Evolutionary conservation across 306 rosid genomes (phyloP).

Genomic region (Hippophae tibetana): DNA sequence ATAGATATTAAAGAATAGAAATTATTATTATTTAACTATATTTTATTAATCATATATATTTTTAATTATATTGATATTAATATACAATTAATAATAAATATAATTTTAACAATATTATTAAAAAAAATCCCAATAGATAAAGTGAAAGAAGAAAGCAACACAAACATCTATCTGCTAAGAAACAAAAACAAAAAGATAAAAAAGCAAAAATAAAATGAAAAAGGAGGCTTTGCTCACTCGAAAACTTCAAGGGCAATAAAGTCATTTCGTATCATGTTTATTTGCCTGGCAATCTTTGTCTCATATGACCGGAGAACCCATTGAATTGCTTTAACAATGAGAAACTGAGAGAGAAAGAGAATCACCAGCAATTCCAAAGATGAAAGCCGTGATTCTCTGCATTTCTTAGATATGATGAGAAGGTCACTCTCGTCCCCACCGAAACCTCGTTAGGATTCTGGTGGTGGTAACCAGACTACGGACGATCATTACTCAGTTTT

Average conservation of each 20-base stretch:
- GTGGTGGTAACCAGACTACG: background rate
- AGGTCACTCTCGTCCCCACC: slow-evolving; percentile 11
- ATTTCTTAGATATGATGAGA: slow-evolving; percentile 15
- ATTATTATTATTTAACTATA: too few relatives aligned
- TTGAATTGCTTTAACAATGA: slow-evolving; percentile 17
- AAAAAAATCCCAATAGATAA: too few relatives aligned
- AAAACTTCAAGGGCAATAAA: slow-evolving; percentile 8
- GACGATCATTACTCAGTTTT: slow-evolving; percentile 1
- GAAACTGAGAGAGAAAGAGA: slow-evolving; percentile 7
- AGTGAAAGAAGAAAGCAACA: too few relatives aligned
- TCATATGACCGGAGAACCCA: background rate
- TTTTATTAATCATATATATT: too few relatives aligned
- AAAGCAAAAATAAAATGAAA: background rate
- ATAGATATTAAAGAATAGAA: too few relatives aligned
- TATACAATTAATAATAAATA: too few relatives aligned
- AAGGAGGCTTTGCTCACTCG: background rate
- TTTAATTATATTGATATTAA: too few relatives aligned
- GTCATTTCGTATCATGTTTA: slow-evolving; percentile 11
- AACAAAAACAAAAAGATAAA: background rate
- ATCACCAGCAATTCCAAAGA: slow-evolving; percentile 19
- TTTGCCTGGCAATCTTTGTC: slow-evolving; percentile 27
- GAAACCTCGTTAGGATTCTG: background rate
- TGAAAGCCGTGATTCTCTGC: slow-evolving; percentile 20
- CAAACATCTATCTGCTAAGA: too few relatives aligned
- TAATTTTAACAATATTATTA: too few relatives aligned